Evolutionary conservation across 352 stramenopile species (phyloP).

Genomic region (Phytopythium mirpurense): DNA sequence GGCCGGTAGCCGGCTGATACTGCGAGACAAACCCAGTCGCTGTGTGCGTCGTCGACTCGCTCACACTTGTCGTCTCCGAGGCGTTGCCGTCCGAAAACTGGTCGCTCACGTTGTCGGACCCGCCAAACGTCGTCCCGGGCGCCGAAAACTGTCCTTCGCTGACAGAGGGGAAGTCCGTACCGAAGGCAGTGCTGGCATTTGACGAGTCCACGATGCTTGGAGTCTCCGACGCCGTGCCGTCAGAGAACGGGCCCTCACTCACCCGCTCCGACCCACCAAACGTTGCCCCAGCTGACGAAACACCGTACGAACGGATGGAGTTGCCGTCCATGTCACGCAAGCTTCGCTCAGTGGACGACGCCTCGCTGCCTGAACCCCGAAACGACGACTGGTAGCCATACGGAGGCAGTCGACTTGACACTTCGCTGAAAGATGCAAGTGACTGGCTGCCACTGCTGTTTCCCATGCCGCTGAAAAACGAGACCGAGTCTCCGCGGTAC

Average conservation of each 20-base stretch:
- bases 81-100: constrained; percentile 56
- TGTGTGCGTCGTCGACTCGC: constrained; percentile 33
- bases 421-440: constrained; percentile 7
- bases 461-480: not conserved
- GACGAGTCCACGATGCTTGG: constrained; percentile 67
- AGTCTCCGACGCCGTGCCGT: constrained; percentile 63
- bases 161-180: constrained; percentile 68
- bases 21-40: constrained; percentile 32
- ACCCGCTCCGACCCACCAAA: constrained; percentile 70
- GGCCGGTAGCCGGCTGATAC: constrained; percentile 22
- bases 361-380: constrained; percentile 32
- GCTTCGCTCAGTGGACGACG: constrained; percentile 21
- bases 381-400: constrained; percentile 35
- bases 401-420: constrained; percentile 1
- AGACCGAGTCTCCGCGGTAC: constrained; percentile 6
- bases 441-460: constrained; percentile 2
- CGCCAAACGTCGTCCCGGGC: constrained; percentile 52
- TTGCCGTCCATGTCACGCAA: constrained; percentile 37
- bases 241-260: constrained; percentile 59
- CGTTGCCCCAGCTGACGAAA: constrained; percentile 72
- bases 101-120: constrained; percentile 54
- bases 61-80: constrained; percentile 50
- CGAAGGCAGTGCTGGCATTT: constrained; percentile 71
- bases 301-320: constrained; percentile 62
- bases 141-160: constrained; percentile 66